phyloP scores from a whole-genome alignment of 2,329 filamentous ascomycete genomes.

The Colletotrichum godetiae region DNA sequence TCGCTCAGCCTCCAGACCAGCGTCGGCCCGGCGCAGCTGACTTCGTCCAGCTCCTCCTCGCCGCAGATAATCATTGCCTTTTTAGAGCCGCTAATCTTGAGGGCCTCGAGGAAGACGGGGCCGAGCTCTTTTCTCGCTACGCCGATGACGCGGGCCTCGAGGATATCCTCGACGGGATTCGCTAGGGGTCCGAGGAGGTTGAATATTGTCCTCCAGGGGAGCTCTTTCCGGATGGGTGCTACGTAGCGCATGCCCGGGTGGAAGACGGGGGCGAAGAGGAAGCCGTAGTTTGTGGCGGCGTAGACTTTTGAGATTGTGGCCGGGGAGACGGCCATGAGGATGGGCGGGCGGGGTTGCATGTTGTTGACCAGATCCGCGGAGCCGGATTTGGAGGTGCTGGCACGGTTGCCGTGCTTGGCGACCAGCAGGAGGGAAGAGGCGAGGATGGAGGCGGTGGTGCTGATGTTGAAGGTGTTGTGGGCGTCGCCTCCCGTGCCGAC shows the following conservation, averaged over 20 bases:
- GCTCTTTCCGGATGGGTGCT: constrained; percentile 84
- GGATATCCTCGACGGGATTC: constrained; percentile 84
- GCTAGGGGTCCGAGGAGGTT: constrained; percentile 93
- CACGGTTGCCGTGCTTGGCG: constrained; percentile 95
- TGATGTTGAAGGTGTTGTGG: constrained; percentile 98
- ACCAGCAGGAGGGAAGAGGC: constrained; percentile 87
- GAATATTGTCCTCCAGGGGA: constrained; percentile 97
- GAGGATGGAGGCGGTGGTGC: constrained; percentile 92
- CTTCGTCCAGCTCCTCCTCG: constrained; percentile 93
- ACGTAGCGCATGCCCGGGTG: constrained; percentile 95
- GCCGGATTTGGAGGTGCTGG: constrained; percentile 94
- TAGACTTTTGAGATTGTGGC: constrained; percentile 79
- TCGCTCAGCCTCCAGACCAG: constrained; percentile 83
- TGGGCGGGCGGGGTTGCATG: constrained; percentile 77
- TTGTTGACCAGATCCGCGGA: constrained; percentile 90
- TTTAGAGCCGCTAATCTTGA: constrained; percentile 78
- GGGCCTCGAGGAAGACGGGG: constrained; percentile 86
- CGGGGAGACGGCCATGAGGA: constrained; percentile 79
- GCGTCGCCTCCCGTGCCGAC: constrained; percentile 97
- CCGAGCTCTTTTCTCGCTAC: constrained; percentile 90
- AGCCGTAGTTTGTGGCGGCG: constrained; percentile 86
- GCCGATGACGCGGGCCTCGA: constrained; percentile 94
- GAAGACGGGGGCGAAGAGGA: constrained; percentile 95
- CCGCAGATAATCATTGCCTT: constrained; percentile 95
- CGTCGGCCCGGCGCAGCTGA: constrained; percentile 89